Evolutionary conservation across 805 yeast species (phyloP).

Genomic region (Barnettozyma salicaria): DNA sequence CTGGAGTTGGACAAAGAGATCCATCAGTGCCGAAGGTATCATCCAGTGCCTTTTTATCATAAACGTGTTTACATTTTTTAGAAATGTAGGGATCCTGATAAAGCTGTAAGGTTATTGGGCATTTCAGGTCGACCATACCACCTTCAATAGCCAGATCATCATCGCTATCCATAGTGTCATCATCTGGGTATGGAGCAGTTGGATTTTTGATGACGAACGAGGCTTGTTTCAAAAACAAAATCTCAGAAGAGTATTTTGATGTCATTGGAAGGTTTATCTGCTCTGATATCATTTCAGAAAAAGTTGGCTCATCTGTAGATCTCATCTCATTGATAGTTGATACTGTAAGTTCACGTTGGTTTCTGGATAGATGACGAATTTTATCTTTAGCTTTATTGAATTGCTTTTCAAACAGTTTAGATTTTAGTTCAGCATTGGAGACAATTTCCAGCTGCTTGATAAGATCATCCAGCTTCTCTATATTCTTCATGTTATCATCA

Average conservation of each 20-base stretch:
- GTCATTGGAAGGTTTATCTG: neutral
- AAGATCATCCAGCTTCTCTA: neutral
- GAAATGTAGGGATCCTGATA: slow-evolving; percentile 54
- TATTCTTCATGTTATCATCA: too few species aligned
- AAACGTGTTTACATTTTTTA: slow-evolving; percentile 53
- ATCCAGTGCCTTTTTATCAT: slow-evolving; percentile 43
- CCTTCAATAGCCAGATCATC: slow-evolving; percentile 66
- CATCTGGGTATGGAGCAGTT: slow-evolving; percentile 51
- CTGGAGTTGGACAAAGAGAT: slow-evolving; percentile 51
- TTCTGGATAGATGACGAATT: slow-evolving; percentile 3
- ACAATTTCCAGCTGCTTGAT: slow-evolving; percentile 12
- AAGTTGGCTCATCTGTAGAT: neutral
- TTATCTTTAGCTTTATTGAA: slow-evolving; percentile 14
- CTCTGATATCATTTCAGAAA: slow-evolving; percentile 5
- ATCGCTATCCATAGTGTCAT: slow-evolving; percentile 37
- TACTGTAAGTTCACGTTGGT: slow-evolving; percentile 13
- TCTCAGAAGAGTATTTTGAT: neutral
- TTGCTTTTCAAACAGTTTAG: slow-evolving; percentile 10
- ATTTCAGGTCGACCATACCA: slow-evolving; percentile 59
- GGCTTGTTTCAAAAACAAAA: slow-evolving; percentile 34
- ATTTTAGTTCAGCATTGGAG: slow-evolving; percentile 13
- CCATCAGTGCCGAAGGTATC: slow-evolving; percentile 27
- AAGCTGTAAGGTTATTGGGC: slow-evolving; percentile 55
- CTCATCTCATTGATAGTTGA: slow-evolving; percentile 8
- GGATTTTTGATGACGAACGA: slow-evolving; percentile 52